phyloP scores from a whole-genome alignment of 306 rosid species.

The Myrica gale region DNA sequence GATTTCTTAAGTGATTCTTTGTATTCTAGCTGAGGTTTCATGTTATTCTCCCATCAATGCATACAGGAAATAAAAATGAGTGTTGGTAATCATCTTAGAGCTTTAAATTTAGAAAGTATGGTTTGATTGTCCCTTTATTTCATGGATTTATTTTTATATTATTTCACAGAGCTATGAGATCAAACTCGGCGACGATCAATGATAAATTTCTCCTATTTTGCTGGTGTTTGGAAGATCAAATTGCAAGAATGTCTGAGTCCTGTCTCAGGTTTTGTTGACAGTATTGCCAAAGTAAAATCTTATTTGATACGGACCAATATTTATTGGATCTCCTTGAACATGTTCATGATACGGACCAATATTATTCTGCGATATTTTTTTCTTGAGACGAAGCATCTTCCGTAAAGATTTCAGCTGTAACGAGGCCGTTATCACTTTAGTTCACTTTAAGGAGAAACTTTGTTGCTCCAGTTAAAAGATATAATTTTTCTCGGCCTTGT shows the following conservation, averaged over 20 bases:
- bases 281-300: not conserved
- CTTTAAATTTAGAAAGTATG: not conserved
- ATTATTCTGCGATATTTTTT: not conserved
- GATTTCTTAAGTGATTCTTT: slow-evolving; percentile 39
- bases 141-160: not conserved
- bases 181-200: not conserved
- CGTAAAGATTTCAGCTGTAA: not conserved
- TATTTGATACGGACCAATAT: not conserved
- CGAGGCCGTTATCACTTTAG: too few relatives aligned
- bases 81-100: slow-evolving; percentile 6
- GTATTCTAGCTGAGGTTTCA: slow-evolving; percentile 33
- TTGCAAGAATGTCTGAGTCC: not conserved
- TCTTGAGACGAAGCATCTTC: not conserved
- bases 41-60: slow-evolving; percentile 25
- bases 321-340: not conserved
- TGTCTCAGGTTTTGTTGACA: not conserved
- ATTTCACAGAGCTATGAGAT: not conserved
- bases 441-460: too few relatives aligned
- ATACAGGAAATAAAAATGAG: slow-evolving; percentile 41
- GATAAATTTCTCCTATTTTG: not conserved
- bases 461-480: too few relatives aligned
- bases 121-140: not conserved
- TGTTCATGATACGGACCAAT: not conserved
- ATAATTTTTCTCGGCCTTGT: too few relatives aligned
- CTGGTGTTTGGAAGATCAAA: not conserved